Conservation (phyloP, 2,329 filamentous ascomycete species). For the Periconia digitata region DNA sequence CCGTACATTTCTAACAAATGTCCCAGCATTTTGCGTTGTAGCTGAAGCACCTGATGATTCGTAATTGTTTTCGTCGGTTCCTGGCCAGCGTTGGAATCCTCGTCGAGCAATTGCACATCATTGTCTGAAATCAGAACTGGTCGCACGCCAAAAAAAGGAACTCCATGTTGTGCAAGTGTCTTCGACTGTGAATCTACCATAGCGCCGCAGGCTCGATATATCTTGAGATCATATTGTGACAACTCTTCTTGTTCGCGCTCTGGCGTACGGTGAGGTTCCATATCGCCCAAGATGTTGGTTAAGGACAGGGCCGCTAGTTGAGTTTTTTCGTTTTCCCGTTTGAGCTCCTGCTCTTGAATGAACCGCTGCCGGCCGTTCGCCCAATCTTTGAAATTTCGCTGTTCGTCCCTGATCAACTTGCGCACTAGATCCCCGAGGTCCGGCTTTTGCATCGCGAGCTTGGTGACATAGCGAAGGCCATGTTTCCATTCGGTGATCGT, state of each 20-base stretch:
- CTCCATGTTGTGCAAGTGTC: conserved; percentile 54
- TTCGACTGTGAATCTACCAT: conserved; percentile 65
- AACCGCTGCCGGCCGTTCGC: conserved; percentile 56
- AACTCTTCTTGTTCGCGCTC: conserved; percentile 59
- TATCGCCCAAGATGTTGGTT: conserved; percentile 27
- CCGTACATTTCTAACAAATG: conserved; percentile 36
- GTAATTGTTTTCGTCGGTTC: conserved; percentile 22
- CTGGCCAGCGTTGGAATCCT: background rate
- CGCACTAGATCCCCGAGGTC: conserved; percentile 44
- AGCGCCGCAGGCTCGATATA: conserved; percentile 59
- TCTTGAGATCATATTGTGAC: conserved; percentile 61
- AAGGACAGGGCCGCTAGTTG: conserved; percentile 54
- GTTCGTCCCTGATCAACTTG: conserved; percentile 63
- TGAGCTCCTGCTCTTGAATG: conserved; percentile 53
- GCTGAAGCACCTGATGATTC: conserved; percentile 26
- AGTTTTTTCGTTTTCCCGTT: conserved; percentile 56
- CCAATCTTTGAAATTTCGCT: conserved; percentile 64
- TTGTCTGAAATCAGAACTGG: conserved; percentile 26
- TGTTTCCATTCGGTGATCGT: conserved; percentile 53
- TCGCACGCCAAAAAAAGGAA: conserved; percentile 37
- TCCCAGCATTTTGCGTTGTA: conserved; percentile 41
- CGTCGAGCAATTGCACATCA: conserved; percentile 13
- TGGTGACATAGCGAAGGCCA: conserved; percentile 50
- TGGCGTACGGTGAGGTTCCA: conserved; percentile 36
- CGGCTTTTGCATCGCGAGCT: conserved; percentile 48